Percentiles rank a stretch among this genome's conserved stretches.
Conservation (phyloP, 2,329 filamentous ascomycete species). For the Trichoderma sp. region DNA sequence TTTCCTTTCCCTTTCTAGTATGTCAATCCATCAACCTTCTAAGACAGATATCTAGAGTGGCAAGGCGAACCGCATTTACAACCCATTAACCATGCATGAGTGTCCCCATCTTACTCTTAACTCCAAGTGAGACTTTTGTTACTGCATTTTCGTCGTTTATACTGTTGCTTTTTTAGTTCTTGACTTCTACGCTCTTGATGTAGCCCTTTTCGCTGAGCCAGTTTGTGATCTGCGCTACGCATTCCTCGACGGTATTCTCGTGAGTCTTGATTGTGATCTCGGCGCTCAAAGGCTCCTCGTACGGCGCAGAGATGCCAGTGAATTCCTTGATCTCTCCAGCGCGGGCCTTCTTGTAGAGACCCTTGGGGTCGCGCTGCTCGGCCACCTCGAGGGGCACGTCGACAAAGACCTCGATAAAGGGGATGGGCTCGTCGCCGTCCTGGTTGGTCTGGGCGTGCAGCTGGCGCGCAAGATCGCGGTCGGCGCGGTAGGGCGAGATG, state of each 20-base stretch:
- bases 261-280: slow-evolving; percentile 88
- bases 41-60: not conserved
- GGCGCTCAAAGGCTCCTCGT: slow-evolving; percentile 83
- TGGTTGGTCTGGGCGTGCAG: slow-evolving; percentile 67
- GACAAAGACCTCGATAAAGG: slow-evolving; percentile 92
- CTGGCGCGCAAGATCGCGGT: slow-evolving; percentile 79
- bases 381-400: slow-evolving; percentile 90
- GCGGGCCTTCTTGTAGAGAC: slow-evolving; percentile 94
- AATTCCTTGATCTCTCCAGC: slow-evolving; percentile 96
- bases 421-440: slow-evolving; percentile 68
- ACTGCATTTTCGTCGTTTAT: not conserved
- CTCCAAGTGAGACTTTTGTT: slow-evolving; percentile 28
- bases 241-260: slow-evolving; percentile 83
- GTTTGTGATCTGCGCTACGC: slow-evolving; percentile 79
- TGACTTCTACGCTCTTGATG: slow-evolving; percentile 33
- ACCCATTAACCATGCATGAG: not conserved
- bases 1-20: not conserved
- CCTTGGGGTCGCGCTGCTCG: slow-evolving; percentile 95
- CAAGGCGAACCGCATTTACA: slow-evolving; percentile 8
- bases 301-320: slow-evolving; percentile 92
- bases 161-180: not conserved
- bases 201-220: slow-evolving; percentile 73
- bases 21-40: not conserved
- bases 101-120: not conserved
- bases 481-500: slow-evolving; percentile 91